Conservation (phyloP, 805 yeast genomes). For the Candida takata region DNA sequence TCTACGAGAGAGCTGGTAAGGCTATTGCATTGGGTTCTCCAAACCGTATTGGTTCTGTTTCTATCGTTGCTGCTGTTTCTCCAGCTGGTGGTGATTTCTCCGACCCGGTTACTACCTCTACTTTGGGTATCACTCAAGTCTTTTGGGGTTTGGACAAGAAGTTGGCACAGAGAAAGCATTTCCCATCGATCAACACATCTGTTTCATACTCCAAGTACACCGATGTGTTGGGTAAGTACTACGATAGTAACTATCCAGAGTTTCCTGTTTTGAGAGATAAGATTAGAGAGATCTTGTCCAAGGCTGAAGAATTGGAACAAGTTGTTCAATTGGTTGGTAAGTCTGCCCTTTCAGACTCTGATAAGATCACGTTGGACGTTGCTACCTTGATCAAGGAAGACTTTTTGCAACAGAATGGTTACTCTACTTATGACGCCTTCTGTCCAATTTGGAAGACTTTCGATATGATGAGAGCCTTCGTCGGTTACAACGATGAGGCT, state of each 20-base stretch:
- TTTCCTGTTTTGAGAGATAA: slow-evolving; percentile 86
- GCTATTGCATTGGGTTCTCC: slow-evolving; percentile 95
- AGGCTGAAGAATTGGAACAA: slow-evolving; percentile 98
- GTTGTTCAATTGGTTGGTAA: slow-evolving; percentile 99
- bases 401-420: slow-evolving; percentile 98
- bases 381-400: slow-evolving; percentile 91
- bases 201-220: slow-evolving; percentile 97
- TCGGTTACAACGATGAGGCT: slow-evolving; percentile 91
- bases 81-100: slow-evolving; percentile 99
- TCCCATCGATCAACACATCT: slow-evolving; percentile 96
- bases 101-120: slow-evolving; percentile 97
- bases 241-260: slow-evolving; percentile 81
- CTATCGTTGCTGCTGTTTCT: slow-evolving; percentile 99
- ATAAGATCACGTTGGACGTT: slow-evolving; percentile 93
- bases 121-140: slow-evolving; percentile 99
- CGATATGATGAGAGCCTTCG: slow-evolving; percentile 95
- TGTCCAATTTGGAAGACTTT: slow-evolving; percentile 99
- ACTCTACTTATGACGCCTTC: slow-evolving; percentile 96
- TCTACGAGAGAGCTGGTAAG: slow-evolving; percentile 99
- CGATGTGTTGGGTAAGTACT: slow-evolving; percentile 74
- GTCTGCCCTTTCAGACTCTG: slow-evolving; percentile 93
- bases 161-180: slow-evolving; percentile 98
- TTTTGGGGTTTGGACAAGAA: slow-evolving; percentile 99
- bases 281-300: slow-evolving; percentile 89
- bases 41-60: slow-evolving; percentile 92